These are phyloP conservation scores for Tuber umbilicatum DNA, from an alignment of 495 filamentous ascomycete species.

Conservation along the genomic window DNA sequence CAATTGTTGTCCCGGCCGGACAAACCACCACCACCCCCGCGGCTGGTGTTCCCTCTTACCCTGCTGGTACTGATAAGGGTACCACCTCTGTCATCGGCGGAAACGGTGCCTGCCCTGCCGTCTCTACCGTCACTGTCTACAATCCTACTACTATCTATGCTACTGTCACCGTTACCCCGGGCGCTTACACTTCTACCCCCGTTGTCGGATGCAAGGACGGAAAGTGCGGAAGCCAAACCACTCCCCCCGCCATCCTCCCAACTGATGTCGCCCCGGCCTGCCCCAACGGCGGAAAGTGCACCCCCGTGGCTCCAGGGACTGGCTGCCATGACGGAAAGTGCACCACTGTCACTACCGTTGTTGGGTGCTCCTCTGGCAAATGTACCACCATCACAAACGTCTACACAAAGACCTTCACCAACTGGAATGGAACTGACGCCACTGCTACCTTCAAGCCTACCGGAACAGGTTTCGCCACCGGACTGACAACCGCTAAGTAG, in stretches of 20 bases:
- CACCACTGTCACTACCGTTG: neutral
- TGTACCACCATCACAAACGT: neutral
- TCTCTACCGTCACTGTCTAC: slow-evolving; percentile 12
- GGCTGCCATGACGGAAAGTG: neutral
- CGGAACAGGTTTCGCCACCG: neutral
- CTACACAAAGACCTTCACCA: neutral
- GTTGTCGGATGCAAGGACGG: neutral
- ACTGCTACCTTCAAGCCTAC: neutral
- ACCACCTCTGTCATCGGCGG: neutral
- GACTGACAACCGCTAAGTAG: neutral
- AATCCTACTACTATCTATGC: slow-evolving; percentile 1
- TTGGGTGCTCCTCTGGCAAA: neutral
- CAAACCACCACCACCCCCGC: slow-evolving; percentile 1
- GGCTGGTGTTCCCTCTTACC: slow-evolving; percentile 2
- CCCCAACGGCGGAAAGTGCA: neutral
- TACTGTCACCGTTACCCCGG: slow-evolving; percentile 2
- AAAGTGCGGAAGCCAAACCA: neutral
- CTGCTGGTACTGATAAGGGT: neutral
- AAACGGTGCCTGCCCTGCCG: slow-evolving; percentile 4
- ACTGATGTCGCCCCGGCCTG: neutral
- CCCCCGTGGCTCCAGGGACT: no score
- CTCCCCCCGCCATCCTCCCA: neutral
- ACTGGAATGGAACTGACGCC: neutral
- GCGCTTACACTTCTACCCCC: neutral
- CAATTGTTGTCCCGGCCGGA: neutral